Base-by-base conservation (phyloP, 805 yeast species). In the Teunomyces funiuensis region DNA sequence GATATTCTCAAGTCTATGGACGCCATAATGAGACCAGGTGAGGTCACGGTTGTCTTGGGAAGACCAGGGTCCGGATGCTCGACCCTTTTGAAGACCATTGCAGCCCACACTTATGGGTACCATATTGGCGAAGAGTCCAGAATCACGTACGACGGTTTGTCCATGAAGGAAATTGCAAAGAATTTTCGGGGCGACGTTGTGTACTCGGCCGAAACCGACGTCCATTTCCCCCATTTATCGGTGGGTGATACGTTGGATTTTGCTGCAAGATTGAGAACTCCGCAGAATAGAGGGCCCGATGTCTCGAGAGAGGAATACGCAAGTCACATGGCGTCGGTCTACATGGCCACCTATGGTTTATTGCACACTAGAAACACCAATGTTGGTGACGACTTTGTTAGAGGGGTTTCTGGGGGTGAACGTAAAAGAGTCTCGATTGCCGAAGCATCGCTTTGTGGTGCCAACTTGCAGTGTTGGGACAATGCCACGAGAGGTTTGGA, bases 361-460 rank as follows among this genome's bases (percentile, higher is more conserved):
- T 63, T 73, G 6, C 86, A 80, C 57, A 78, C 86, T 5, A 68
- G 69, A 45, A 65, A 77, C 56, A 79, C 85, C 13, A 76, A 74
- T 48, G 85, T 80, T 26, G 85, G 85, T 45, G 73, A 73, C 54
- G 84, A 79, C 46, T 68, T 74, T 29, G 73, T 83, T 22, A 74
- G 87, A 58, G 86, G 88, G 66, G 86, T 83, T 29, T 82, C 91
- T 39, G 91, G 95, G 55, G 93, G 95, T 71, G 93, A 86, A 65
- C 71, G 95, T 50, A 85, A 85, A 63, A 78, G 95, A 68, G 91
- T 86, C 2, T 83, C 91, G 8, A 81, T 86, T 53, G 88, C 89
- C 8, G 95, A 86, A 63, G 85, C 85, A 1, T 66, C 83, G 34
- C 75, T 84, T 36, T 72, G 82, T 37, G 79, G 82, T 20, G 83